Percentiles rank a stretch among this genome's conserved stretches.
Conservation (phyloP, 306 rosid genomes). For the Dryas drummondii region DNA sequence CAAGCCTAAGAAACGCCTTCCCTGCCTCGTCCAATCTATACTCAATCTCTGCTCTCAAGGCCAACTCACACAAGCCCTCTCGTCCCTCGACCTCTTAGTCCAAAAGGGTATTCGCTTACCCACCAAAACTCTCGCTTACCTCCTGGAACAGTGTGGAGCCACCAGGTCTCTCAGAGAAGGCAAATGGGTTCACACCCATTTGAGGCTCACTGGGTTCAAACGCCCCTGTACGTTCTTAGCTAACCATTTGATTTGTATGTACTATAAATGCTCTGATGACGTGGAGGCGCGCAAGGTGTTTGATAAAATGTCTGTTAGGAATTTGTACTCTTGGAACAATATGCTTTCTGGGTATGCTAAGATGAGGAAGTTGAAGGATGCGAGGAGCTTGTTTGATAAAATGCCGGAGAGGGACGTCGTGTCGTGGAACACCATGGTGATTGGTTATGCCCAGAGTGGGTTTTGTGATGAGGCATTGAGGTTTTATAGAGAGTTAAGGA, state of each 20-base stretch:
- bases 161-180: slow-evolving; percentile 46
- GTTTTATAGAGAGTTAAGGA: slow-evolving; percentile 55
- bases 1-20: slow-evolving; percentile 28
- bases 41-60: slow-evolving; percentile 42
- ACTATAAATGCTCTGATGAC: slow-evolving; percentile 55
- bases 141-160: slow-evolving; percentile 59
- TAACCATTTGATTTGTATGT: slow-evolving; percentile 69
- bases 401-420: slow-evolving; percentile 69
- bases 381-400: slow-evolving; percentile 50
- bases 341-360: slow-evolving; percentile 82
- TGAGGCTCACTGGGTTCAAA: slow-evolving; percentile 68
- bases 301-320: slow-evolving; percentile 65
- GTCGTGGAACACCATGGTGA: slow-evolving; percentile 82
- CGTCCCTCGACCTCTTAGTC: slow-evolving; percentile 56
- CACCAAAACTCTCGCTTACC: slow-evolving; percentile 45
- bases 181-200: slow-evolving; percentile 64
- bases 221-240: slow-evolving; percentile 55
- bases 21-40: slow-evolving; percentile 60
- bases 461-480: slow-evolving; percentile 56
- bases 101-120: slow-evolving; percentile 74
- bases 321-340: slow-evolving; percentile 80
- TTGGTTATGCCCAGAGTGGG: slow-evolving; percentile 61
- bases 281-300: slow-evolving; percentile 69
- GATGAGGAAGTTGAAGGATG: slow-evolving; percentile 58
- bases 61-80: slow-evolving; percentile 55